Percentiles rank a stretch among this genome's conserved stretches.
These are phyloP conservation scores for Penicillium sp. DNA, from an alignment of 2,329 filamentous ascomycete species.

Conservation along the genomic window DNA sequence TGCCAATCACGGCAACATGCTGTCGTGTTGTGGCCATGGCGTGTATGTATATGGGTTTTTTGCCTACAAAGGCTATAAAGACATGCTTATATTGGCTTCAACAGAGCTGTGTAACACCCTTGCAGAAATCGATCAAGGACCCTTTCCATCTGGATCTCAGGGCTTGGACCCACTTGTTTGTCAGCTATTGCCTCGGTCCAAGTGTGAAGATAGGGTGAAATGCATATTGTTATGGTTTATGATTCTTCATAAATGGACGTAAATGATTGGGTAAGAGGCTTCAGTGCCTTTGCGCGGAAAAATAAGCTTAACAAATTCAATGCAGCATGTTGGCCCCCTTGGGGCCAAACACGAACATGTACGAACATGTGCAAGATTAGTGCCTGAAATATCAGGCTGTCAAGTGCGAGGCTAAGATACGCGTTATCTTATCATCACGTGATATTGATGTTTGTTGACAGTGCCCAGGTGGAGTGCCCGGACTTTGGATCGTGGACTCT, in stretches of 20 bases:
- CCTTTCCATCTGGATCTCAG: no score
- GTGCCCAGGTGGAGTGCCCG: no score
- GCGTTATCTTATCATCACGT: conserved; percentile 2
- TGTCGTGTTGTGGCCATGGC: conserved; percentile 3
- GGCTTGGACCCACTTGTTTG: no score
- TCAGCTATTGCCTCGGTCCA: no score
- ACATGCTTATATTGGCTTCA: no score
- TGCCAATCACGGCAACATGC: conserved; percentile 50
- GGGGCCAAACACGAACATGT: no score
- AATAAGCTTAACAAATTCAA: background rate
- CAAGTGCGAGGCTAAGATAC: background rate
- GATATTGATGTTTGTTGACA: conserved; percentile 3
- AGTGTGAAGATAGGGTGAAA: no score
- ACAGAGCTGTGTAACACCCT: no score
- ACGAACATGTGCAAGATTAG: background rate
- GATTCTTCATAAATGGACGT: background rate
- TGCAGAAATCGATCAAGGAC: no score
- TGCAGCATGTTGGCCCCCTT: background rate
- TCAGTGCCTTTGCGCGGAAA: background rate
- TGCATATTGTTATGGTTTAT: no score
- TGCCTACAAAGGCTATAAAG: no score
- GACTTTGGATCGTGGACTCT: background rate
- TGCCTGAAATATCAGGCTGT: background rate
- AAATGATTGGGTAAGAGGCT: background rate
- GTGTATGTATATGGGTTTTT: background rate